Evolutionary conservation across 148 eudicot species (phyloP).

Genomic region (Chenopodium suecicum): DNA sequence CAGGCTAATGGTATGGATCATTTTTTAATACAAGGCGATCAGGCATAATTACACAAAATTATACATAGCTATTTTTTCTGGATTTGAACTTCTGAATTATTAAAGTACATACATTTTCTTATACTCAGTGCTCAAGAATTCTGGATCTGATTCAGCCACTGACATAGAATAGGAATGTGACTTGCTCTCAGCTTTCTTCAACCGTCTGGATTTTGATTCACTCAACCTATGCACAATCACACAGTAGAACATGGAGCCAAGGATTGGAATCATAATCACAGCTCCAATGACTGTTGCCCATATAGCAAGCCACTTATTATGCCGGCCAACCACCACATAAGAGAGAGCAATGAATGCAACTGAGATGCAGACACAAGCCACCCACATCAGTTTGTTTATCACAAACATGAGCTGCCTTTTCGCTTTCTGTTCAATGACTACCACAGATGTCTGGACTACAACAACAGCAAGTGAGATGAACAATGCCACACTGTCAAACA

Average conservation of each 20-base stretch:
- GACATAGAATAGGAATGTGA: slow-evolving; percentile 72
- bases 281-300: slow-evolving; percentile 77
- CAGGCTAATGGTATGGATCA: slow-evolving; percentile 19
- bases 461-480: slow-evolving; percentile 96
- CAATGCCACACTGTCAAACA: slow-evolving; percentile 78
- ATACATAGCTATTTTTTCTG: not conserved
- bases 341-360: slow-evolving; percentile 78
- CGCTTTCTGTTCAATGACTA: slow-evolving; percentile 88
- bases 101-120: slow-evolving; percentile 91
- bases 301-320: slow-evolving; percentile 78
- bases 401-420: slow-evolving; percentile 91
- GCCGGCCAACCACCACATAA: slow-evolving; percentile 76
- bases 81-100: slow-evolving; percentile 1
- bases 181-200: slow-evolving; percentile 54
- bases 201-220: slow-evolving; percentile 58
- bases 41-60: slow-evolving; percentile 15
- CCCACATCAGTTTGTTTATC: slow-evolving; percentile 98
- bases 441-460: slow-evolving; percentile 88
- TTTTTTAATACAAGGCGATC: slow-evolving; percentile 3
- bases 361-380: slow-evolving; percentile 84
- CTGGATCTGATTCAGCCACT: slow-evolving; percentile 54
- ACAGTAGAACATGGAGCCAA: slow-evolving; percentile 93
- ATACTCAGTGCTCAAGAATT: slow-evolving; percentile 52
- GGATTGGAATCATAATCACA: slow-evolving; percentile 73
- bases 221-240: slow-evolving; percentile 65